These are phyloP conservation scores for Quillaja saponaria DNA, from an alignment of 306 rosid genomes.

Conservation along the genomic window DNA sequence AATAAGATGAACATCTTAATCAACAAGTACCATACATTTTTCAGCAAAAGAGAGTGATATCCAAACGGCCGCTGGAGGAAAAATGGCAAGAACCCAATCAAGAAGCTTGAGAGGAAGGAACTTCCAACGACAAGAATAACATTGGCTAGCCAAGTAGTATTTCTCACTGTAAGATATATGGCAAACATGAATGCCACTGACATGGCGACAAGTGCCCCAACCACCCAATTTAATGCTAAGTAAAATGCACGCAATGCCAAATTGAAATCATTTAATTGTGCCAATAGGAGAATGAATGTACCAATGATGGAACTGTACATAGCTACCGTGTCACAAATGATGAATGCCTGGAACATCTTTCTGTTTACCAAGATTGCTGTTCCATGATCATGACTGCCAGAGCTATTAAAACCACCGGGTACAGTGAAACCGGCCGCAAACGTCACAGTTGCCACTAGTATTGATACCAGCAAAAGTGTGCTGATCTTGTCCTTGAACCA, in stretches of 20 bases:
- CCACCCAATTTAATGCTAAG: slow-evolving; percentile 11
- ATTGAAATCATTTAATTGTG: slow-evolving; percentile 17
- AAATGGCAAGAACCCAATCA: too few species aligned
- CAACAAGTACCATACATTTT: too few species aligned
- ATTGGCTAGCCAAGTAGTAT: slow-evolving; percentile 4
- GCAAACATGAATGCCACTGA: slow-evolving; percentile 33
- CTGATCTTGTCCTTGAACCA: too few species aligned
- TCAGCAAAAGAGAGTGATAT: too few species aligned
- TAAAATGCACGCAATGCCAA: neutral
- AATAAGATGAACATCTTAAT: too few species aligned
- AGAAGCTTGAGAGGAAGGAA: neutral
- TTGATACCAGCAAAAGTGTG: too few species aligned
- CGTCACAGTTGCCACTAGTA: too few species aligned
- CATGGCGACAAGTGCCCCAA: slow-evolving; percentile 17
- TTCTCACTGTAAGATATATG: slow-evolving; percentile 3
- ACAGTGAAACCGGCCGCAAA: slow-evolving; percentile 14
- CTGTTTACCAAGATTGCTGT: neutral
- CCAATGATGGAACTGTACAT: slow-evolving; percentile 23
- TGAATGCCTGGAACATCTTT: neutral
- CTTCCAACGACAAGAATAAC: neutral
- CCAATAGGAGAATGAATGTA: slow-evolving; percentile 15
- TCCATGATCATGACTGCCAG: neutral
- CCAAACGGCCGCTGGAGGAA: too few species aligned
- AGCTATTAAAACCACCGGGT: slow-evolving; percentile 9
- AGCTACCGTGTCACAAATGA: slow-evolving; percentile 24